phyloP scores from a whole-genome alignment of 2,329 filamentous ascomycete species.

The Orbilia brochopaga region DNA sequence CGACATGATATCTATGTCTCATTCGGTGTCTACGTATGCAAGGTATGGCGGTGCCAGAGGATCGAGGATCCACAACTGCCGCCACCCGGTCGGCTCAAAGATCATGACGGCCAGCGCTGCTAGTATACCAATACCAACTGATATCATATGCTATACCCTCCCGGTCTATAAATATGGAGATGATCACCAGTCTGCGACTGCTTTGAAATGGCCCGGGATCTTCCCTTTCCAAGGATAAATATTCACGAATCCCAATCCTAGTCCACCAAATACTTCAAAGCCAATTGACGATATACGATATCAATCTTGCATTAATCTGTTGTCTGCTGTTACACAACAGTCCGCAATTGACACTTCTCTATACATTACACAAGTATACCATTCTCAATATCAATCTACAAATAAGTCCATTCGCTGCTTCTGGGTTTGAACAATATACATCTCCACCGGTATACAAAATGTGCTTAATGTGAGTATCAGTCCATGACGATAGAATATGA shows the following conservation, averaged over 20 bases:
- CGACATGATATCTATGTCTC: too few species aligned
- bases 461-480: conserved; percentile 45
- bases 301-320: too few species aligned
- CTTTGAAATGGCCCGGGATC: background rate
- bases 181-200: background rate
- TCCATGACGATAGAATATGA: background rate
- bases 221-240: conserved; percentile 1
- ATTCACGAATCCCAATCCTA: too few species aligned
- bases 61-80: too few species aligned
- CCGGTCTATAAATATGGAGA: background rate
- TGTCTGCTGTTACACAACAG: background rate
- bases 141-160: background rate
- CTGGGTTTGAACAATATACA: background rate
- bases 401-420: background rate
- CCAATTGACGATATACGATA: background rate
- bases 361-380: too few species aligned
- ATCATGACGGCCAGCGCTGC: too few species aligned
- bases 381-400: background rate
- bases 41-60: too few species aligned
- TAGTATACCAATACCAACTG: too few species aligned
- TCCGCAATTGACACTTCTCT: too few species aligned
- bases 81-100: too few species aligned
- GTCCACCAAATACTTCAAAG: background rate
- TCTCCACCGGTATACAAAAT: conserved; percentile 7
- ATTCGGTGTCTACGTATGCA: too few species aligned